These are phyloP conservation scores for Tulasnella sp. DNA, from an alignment of 768 basidiomycete genomes.

Conservation along the genomic window DNA sequence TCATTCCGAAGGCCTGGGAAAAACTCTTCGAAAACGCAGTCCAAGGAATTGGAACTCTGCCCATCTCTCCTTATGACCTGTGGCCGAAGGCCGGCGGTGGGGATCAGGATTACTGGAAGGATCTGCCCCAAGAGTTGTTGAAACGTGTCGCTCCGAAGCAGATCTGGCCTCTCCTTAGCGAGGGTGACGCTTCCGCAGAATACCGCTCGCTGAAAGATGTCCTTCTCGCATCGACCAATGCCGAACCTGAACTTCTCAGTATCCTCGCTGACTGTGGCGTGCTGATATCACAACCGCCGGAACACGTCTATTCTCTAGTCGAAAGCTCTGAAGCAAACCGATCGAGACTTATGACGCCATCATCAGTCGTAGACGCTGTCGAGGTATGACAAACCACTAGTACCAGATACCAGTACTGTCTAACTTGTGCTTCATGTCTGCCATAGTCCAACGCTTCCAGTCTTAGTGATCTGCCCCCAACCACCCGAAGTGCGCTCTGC, in stretches of 20 bases:
- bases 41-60: constrained; percentile 14
- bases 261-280: not conserved
- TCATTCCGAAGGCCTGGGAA: constrained; percentile 38
- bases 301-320: no score
- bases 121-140: constrained; percentile 32
- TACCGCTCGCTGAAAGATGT: not conserved
- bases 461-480: not conserved
- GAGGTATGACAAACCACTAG: not conserved
- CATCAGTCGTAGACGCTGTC: not conserved
- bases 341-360: not conserved
- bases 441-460: not conserved
- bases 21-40: constrained; percentile 26
- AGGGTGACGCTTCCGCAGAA: not conserved
- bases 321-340: no score
- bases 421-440: not conserved
- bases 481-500: not conserved
- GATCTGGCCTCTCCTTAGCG: not conserved
- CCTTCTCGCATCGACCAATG: not conserved
- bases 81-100: constrained; percentile 33
- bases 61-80: constrained; percentile 27
- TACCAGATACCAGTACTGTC: not conserved
- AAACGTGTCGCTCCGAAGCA: constrained; percentile 17
- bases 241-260: not conserved
- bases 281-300: not conserved
- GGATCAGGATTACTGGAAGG: constrained; percentile 29